Evolutionary conservation across 352 stramenopile genomes (phyloP).

Genomic region (Elongisporangium prolatum): DNA sequence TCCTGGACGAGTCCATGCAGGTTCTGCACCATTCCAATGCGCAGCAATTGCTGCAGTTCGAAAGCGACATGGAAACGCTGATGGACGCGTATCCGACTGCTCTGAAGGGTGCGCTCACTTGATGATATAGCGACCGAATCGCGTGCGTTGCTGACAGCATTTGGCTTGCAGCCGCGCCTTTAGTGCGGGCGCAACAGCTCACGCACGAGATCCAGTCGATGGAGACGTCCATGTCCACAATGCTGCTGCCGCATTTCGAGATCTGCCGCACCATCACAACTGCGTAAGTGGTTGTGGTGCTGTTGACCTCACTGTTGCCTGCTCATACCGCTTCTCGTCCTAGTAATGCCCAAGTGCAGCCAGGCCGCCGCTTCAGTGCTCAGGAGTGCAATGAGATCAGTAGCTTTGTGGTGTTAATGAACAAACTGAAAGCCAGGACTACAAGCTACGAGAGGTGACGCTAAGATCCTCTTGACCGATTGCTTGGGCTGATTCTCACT

Average conservation of each 20-base stretch:
- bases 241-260: conserved; percentile 50
- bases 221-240: conserved; percentile 38
- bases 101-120: conserved; percentile 18
- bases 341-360: conserved; percentile 40
- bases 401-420: conserved; percentile 24
- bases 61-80: conserved; percentile 24
- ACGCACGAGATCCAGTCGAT: conserved; percentile 32
- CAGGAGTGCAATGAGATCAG: conserved; percentile 22
- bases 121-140: too few relatives aligned
- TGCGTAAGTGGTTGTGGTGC: conserved; percentile 27
- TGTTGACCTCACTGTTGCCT: neutral
- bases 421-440: conserved; percentile 16
- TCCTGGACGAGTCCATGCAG: conserved; percentile 30
- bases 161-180: conserved; percentile 19
- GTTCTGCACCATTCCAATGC: conserved; percentile 38
- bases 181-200: conserved; percentile 30
- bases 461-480: neutral
- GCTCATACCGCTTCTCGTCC: neutral
- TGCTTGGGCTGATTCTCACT: neutral
- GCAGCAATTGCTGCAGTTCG: conserved; percentile 18
- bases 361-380: conserved; percentile 15
- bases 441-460: conserved; percentile 7
- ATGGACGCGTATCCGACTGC: conserved; percentile 22
- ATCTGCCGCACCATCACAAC: conserved; percentile 52
- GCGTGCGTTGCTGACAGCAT: neutral